A percentile compares a stretch with the other conserved stretches of the same genome.
These are phyloP conservation scores for Teunomyces atbi DNA, from an alignment of 805 yeast genomes.

Conservation along the genomic window DNA sequence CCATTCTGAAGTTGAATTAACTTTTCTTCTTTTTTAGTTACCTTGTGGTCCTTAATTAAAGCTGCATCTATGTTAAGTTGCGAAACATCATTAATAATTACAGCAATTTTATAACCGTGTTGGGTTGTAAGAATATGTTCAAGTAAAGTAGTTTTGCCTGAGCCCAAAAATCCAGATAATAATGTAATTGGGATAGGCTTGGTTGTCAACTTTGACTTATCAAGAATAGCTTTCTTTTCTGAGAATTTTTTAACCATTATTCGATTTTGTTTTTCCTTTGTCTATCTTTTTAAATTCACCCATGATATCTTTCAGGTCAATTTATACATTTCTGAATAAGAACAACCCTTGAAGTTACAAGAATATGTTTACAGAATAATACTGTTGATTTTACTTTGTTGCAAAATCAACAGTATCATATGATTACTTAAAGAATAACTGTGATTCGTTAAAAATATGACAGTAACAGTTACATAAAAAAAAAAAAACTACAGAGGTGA, in stretches of 20 bases:
- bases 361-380: neutral
- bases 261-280: neutral
- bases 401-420: neutral
- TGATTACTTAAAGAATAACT: neutral
- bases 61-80: slow-evolving; percentile 44
- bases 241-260: neutral
- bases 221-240: neutral
- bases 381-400: neutral
- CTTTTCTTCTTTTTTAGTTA: slow-evolving; percentile 41
- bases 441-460: neutral
- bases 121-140: slow-evolving; percentile 39
- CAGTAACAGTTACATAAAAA: slow-evolving; percentile 2
- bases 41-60: slow-evolving; percentile 37
- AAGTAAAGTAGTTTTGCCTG: slow-evolving; percentile 48
- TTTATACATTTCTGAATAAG: neutral
- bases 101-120: slow-evolving; percentile 45
- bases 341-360: slow-evolving; percentile 1
- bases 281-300: neutral
- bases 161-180: slow-evolving; percentile 47
- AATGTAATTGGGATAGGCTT: slow-evolving; percentile 45
- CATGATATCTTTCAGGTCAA: neutral
- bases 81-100: slow-evolving; percentile 47
- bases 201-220: neutral
- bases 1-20: slow-evolving; percentile 47
- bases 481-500: neutral